Conservation (phyloP, 768 basidiomycete genomes). For the Daedalea quercina region DNA sequence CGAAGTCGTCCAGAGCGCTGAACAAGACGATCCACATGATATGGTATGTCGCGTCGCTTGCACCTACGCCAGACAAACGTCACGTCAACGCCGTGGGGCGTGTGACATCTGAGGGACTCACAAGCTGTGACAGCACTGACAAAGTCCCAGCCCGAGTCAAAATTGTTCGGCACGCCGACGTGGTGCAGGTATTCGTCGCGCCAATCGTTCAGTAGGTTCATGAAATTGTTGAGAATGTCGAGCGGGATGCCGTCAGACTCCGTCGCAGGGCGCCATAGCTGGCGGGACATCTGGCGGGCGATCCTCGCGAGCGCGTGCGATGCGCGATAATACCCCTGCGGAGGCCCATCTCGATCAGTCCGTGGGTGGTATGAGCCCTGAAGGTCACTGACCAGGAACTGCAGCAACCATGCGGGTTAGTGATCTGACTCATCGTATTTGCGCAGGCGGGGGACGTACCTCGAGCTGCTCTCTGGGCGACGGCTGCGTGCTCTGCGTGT, state of each 20-base stretch:
- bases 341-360: not conserved
- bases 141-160: conserved; percentile 87
- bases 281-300: conserved; percentile 73
- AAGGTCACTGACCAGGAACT: not conserved
- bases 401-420: too few species aligned
- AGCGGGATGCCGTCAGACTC: conserved; percentile 74
- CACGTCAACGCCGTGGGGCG: not conserved
- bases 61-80: conserved; percentile 41
- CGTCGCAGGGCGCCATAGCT: conserved; percentile 74
- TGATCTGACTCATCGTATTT: too few species aligned
- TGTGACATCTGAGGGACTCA: conserved; percentile 20
- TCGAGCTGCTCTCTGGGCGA: conserved; percentile 77
- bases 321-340: conserved; percentile 77
- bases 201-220: conserved; percentile 61
- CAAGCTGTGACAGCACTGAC: conserved; percentile 66
- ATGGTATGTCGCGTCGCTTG: conserved; percentile 86
- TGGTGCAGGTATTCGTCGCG: conserved; percentile 64
- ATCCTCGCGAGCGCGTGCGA: conserved; percentile 80
- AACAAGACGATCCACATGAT: conserved; percentile 86
- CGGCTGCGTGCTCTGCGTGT: conserved; percentile 32
- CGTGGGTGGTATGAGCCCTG: conserved; percentile 5
- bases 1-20: conserved; percentile 79
- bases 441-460: conserved; percentile 31
- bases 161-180: conserved; percentile 84
- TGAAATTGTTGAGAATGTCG: conserved; percentile 51